phyloP scores from a whole-genome alignment of 352 stramenopile species.

The Globisporangium alternatum region DNA sequence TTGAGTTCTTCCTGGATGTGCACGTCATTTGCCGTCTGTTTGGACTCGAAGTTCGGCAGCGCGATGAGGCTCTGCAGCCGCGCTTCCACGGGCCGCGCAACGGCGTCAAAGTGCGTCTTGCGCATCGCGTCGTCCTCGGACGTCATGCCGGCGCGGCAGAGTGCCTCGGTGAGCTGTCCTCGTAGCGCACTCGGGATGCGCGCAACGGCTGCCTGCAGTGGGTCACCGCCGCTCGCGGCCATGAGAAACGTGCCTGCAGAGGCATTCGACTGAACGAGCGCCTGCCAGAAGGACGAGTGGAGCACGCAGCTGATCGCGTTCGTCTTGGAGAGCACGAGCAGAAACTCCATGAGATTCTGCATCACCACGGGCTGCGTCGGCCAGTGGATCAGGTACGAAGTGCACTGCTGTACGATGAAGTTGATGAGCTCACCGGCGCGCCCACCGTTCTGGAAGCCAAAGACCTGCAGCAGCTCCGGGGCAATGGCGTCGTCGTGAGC shows the following conservation, averaged over 20 bases:
- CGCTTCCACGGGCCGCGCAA: conserved; percentile 44
- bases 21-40: conserved; percentile 60
- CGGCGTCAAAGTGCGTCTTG: conserved; percentile 50
- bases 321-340: conserved; percentile 67
- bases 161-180: conserved; percentile 62
- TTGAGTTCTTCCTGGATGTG: conserved; percentile 73
- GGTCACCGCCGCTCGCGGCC: conserved; percentile 18
- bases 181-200: conserved; percentile 55
- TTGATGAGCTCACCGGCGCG: conserved; percentile 55
- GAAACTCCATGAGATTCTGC: conserved; percentile 76
- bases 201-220: conserved; percentile 46
- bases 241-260: conserved; percentile 54
- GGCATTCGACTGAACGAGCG: conserved; percentile 70
- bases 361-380: conserved; percentile 80
- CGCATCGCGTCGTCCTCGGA: conserved; percentile 41
- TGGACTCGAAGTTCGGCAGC: conserved; percentile 54
- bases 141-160: conserved; percentile 74
- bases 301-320: conserved; percentile 58
- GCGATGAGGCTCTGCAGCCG: conserved; percentile 56
- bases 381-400: conserved; percentile 78
- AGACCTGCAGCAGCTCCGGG: conserved; percentile 55
- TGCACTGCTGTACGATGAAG: conserved; percentile 68
- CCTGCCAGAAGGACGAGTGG: conserved; percentile 57
- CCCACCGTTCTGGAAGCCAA: conserved; percentile 55
- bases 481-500: conserved; percentile 35